Conservation (phyloP, 768 basidiomycete genomes). For the Rhodotorula taiwanensis region DNA sequence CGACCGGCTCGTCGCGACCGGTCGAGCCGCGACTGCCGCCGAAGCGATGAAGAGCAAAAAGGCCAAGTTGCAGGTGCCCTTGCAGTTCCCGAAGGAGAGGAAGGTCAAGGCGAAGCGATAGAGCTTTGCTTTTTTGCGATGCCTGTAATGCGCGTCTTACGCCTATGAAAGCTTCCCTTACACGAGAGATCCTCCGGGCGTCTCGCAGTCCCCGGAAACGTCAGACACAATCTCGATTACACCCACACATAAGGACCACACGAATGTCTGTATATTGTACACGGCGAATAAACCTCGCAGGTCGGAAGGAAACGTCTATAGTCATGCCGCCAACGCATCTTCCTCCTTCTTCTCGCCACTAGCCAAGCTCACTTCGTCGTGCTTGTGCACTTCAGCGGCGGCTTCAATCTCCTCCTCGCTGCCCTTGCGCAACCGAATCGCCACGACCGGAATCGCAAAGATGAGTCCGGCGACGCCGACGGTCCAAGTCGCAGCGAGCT, state of each 20-base stretch:
- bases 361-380: neutral
- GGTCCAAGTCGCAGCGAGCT: constrained; percentile 22
- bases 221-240: too few relatives aligned
- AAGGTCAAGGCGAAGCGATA: constrained; percentile 24
- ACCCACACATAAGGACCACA: too few relatives aligned
- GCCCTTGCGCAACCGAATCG: neutral
- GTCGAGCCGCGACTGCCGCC: constrained; percentile 46
- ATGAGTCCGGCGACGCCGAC: constrained; percentile 12
- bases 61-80: constrained; percentile 66
- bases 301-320: neutral
- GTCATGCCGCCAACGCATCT: neutral
- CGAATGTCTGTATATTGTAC: neutral
- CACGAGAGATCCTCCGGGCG: too few relatives aligned
- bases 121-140: too few relatives aligned
- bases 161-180: too few relatives aligned
- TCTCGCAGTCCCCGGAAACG: too few relatives aligned
- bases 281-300: neutral
- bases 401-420: constrained; percentile 10
- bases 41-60: constrained; percentile 55
- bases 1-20: constrained; percentile 61
- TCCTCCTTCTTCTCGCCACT: constrained; percentile 6
- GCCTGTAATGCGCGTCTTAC: too few relatives aligned
- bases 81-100: constrained; percentile 69
- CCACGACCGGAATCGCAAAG: constrained; percentile 24
- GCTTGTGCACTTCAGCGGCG: neutral